These are phyloP conservation scores for Hypocrella siamensis DNA, from an alignment of 2,329 filamentous ascomycete species.

Conservation along the genomic window DNA sequence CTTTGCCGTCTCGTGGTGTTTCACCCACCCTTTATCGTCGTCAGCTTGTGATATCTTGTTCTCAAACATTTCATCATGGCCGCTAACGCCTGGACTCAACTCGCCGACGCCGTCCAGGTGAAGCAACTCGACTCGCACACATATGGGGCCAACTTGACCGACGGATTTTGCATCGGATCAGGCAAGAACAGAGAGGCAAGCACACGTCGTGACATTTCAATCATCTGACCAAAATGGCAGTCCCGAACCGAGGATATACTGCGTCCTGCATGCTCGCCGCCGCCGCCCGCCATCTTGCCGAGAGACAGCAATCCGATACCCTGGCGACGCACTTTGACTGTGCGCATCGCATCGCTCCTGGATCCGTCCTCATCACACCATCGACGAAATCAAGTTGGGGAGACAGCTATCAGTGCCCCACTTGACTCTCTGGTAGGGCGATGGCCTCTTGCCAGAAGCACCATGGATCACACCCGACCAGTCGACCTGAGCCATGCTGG, in stretches of 20 bases:
- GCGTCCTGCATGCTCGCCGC: constrained; percentile 18
- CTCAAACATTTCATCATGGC: too few species aligned
- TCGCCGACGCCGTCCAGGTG: constrained; percentile 7
- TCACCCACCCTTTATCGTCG: too few species aligned
- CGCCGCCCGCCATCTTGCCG: constrained; percentile 12
- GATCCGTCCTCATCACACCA: constrained; percentile 14
- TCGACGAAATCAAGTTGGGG: constrained; percentile 4
- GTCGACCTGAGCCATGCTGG: constrained; percentile 14
- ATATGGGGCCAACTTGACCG: constrained; percentile 9
- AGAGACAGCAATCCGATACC: constrained; percentile 15
- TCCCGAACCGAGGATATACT: constrained; percentile 26
- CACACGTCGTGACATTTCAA: background rate
- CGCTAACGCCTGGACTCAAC: too few species aligned
- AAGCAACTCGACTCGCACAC: constrained; percentile 10
- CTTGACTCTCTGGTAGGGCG: constrained; percentile 18
- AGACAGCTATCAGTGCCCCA: constrained; percentile 2
- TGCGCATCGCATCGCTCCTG: constrained; percentile 16
- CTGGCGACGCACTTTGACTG: constrained; percentile 20
- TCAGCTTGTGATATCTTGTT: too few species aligned
- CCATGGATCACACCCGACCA: constrained; percentile 13
- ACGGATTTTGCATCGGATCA: constrained; percentile 9
- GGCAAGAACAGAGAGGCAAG: constrained; percentile 5
- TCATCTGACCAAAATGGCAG: constrained; percentile 4
- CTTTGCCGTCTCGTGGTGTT: too few species aligned
- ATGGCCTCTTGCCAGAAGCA: constrained; percentile 10